Evolutionary conservation across 768 basidiomycete species (phyloP).

Genomic region (Hortiboletus flavorubellus): DNA sequence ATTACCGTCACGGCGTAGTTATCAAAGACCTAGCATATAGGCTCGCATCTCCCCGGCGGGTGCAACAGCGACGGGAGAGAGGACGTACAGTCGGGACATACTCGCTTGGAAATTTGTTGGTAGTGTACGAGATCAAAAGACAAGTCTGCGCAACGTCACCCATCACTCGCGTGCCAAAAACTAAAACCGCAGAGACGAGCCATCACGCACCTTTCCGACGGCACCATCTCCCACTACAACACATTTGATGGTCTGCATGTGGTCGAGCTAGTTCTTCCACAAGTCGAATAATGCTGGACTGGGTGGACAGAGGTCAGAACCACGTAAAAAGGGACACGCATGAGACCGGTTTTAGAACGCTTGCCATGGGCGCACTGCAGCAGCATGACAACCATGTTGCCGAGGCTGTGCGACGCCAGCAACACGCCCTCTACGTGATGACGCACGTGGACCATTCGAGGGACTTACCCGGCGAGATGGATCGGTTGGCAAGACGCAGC

Average conservation of each 20-base stretch:
- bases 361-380: slow-evolving; percentile 9
- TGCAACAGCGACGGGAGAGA: background rate
- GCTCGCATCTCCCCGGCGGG: slow-evolving; percentile 16
- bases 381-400: slow-evolving; percentile 33
- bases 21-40: slow-evolving; percentile 72
- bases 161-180: background rate
- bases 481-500: slow-evolving; percentile 16
- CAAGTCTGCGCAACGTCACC: slow-evolving; percentile 61
- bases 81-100: slow-evolving; percentile 92
- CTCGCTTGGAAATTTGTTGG: slow-evolving; percentile 98
- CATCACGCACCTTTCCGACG: slow-evolving; percentile 83
- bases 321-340: slow-evolving; percentile 17
- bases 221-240: slow-evolving; percentile 98
- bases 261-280: slow-evolving; percentile 15
- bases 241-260: slow-evolving; percentile 97
- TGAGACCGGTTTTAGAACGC: slow-evolving; percentile 25
- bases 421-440: slow-evolving; percentile 8
- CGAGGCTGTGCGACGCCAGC: slow-evolving; percentile 23
- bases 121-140: slow-evolving; percentile 94
- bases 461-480: slow-evolving; percentile 23
- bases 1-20: slow-evolving; percentile 99
- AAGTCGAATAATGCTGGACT: slow-evolving; percentile 17
- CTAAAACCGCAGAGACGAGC: background rate
- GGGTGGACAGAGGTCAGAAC: slow-evolving; percentile 14
- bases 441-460: background rate